Base-by-base conservation (phyloP, 805 yeast genomes). In the Starmerella sirachaensis region DNA sequence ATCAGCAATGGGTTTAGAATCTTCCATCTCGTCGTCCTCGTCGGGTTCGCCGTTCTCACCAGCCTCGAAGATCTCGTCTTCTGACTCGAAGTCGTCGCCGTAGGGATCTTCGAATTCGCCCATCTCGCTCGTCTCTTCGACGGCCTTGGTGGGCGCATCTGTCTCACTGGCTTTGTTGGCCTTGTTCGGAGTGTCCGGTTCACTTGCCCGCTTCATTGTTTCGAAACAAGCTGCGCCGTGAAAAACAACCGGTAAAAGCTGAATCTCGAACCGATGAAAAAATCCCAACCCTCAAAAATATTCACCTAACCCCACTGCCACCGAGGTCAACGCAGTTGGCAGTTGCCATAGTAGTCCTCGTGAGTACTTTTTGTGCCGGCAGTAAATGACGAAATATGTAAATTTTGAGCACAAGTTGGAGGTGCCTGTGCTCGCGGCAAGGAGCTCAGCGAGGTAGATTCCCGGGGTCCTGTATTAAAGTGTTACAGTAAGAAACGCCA, bases 11-110 rank as follows among this genome's bases (percentile, higher is more conserved):
- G 21, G 14, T 29, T 27, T 18, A 2, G 35, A 19, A 25, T 37
- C 44, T 20, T 41, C 46, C 10, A 37, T 27, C 19, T 70, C 79
- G 50, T 81, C 94, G 9, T 81, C 65, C 54, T 83, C 93, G 30
- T 83, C 79, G 43, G 82, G 80, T 56, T 80, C 93, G 38, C 82
- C 94, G 51, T 83, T 93, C 63, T 88, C 81, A 52, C 84, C 94
- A 49, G 77, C 84, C 54, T 86, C 95, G 39, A 56, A 54, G 19
- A 58, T 46, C 40, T 62, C 62, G 23, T 56, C 63, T 43, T 94
- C 94, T 54, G 80, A 91, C 58, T 85, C 96, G 58, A 79, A 80
- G 49, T 79, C 94, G 19, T 88, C 93, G 72, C 47, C 79, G 46
- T 72, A 72, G 3, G 76, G 54, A 33, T 50, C 80, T 53, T 74